phyloP scores from a whole-genome alignment of 148 eudicot species.

The Arbutus unedo region DNA sequence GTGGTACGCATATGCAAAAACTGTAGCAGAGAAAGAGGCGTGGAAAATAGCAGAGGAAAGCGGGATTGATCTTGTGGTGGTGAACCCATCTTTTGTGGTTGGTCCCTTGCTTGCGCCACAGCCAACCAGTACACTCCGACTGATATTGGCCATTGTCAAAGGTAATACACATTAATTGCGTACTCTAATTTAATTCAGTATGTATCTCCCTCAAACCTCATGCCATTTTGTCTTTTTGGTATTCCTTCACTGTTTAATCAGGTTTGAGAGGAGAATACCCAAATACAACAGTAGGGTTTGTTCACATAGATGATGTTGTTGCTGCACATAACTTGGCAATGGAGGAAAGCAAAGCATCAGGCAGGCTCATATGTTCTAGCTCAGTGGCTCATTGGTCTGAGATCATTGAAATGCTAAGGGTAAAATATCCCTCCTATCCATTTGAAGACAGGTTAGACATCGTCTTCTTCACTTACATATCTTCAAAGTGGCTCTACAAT shows the following conservation, averaged over 20 bases:
- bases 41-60: conserved; percentile 67
- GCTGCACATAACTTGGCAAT: conserved; percentile 79
- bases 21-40: conserved; percentile 74
- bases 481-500: not conserved
- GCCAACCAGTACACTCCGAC: conserved; percentile 77
- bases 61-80: conserved; percentile 75
- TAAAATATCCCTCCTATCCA: conserved; percentile 69
- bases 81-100: conserved; percentile 81
- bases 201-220: too few species aligned
- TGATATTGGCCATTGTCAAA: conserved; percentile 53
- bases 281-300: conserved; percentile 68
- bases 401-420: conserved; percentile 70
- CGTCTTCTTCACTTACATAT: not conserved
- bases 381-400: conserved; percentile 89
- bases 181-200: not conserved
- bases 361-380: conserved; percentile 77
- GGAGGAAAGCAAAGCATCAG: conserved; percentile 72
- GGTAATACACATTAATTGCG: conserved; percentile 34
- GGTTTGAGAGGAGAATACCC: conserved; percentile 71
- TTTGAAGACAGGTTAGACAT: conserved; percentile 55
- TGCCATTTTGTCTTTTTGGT: not conserved
- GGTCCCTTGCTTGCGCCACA: conserved; percentile 81
- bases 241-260: conserved; percentile 9
- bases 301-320: conserved; percentile 72
- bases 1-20: conserved; percentile 92